Percentiles rank a stretch among this genome's conserved stretches.
Evolutionary conservation across 306 rosid species (phyloP).

Genomic region (Quillaja saponaria): DNA sequence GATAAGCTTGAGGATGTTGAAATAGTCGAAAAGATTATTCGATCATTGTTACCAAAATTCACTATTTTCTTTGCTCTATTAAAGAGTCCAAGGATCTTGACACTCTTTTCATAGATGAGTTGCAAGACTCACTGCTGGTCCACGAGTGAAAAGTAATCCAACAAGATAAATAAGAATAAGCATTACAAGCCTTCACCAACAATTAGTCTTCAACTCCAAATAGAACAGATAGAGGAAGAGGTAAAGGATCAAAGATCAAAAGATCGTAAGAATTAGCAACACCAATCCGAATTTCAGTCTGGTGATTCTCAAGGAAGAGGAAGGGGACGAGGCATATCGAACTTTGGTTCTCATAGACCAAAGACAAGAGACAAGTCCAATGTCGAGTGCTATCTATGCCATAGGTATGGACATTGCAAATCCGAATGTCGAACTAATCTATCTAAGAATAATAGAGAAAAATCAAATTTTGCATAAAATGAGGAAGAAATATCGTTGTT

Average conservation of each 20-base stretch:
- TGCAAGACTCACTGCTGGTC: constrained; percentile 9
- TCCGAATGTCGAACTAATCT: neutral
- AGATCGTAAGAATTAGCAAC: neutral
- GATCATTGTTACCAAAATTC: constrained; percentile 6
- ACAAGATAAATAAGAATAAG: neutral
- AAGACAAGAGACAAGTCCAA: constrained; percentile 6
- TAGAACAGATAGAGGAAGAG: neutral
- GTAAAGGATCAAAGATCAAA: neutral
- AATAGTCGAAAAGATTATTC: neutral
- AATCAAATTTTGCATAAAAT: neutral
- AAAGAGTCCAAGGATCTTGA: neutral
- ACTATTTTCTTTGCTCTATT: constrained; percentile 1
- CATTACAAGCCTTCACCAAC: neutral
- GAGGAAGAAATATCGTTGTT: neutral
- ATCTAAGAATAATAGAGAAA: neutral
- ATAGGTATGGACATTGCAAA: constrained; percentile 14
- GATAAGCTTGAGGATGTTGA: neutral
- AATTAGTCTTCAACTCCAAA: neutral
- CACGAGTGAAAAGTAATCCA: constrained; percentile 1
- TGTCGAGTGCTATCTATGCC: constrained; percentile 12
- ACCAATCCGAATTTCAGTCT: neutral
- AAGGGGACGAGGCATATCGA: neutral
- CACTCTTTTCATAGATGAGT: neutral
- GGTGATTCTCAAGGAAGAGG: neutral
- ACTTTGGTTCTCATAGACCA: neutral